These are phyloP conservation scores for Apiotrichum porosum DNA, from an alignment of 1,284 basidiomycete genomes.

Conservation along the genomic window DNA sequence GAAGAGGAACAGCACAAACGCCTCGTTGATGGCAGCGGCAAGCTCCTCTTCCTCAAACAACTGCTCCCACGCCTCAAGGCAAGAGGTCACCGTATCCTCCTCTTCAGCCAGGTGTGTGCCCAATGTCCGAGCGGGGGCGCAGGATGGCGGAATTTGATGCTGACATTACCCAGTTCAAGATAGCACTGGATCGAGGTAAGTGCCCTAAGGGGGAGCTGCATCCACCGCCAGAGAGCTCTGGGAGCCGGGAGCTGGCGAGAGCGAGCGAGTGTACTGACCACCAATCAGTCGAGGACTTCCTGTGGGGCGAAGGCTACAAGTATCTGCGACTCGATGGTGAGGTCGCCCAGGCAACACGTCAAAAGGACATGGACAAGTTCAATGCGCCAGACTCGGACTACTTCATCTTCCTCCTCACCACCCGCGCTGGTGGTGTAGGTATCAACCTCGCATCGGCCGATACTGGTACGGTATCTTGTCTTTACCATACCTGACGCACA, in stretches of 20 bases:
- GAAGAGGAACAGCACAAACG: slow-evolving; percentile 66
- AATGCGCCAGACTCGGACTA: slow-evolving; percentile 79
- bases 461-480: slow-evolving; percentile 46
- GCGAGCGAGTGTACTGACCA: slow-evolving; percentile 4
- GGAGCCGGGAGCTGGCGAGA: no score
- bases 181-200: slow-evolving; percentile 70
- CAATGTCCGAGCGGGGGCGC: neutral
- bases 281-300: slow-evolving; percentile 74
- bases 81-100: slow-evolving; percentile 85
- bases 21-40: slow-evolving; percentile 77
- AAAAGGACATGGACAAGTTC: slow-evolving; percentile 91
- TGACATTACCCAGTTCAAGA: slow-evolving; percentile 65
- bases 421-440: slow-evolving; percentile 91
- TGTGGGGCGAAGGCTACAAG: slow-evolving; percentile 80
- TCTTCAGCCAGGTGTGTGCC: slow-evolving; percentile 78
- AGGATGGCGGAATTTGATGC: neutral
- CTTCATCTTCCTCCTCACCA: slow-evolving; percentile 87
- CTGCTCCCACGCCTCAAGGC: slow-evolving; percentile 82
- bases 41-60: slow-evolving; percentile 75
- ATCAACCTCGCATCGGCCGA: slow-evolving; percentile 66
- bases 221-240: slow-evolving; percentile 9
- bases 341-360: slow-evolving; percentile 78
- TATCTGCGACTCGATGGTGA: slow-evolving; percentile 87
- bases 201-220: no score
- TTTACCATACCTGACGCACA: no score